Base-by-base conservation (phyloP, 2,329 filamentous ascomycete genomes). In the Magnaporthiopsis incrustans region DNA sequence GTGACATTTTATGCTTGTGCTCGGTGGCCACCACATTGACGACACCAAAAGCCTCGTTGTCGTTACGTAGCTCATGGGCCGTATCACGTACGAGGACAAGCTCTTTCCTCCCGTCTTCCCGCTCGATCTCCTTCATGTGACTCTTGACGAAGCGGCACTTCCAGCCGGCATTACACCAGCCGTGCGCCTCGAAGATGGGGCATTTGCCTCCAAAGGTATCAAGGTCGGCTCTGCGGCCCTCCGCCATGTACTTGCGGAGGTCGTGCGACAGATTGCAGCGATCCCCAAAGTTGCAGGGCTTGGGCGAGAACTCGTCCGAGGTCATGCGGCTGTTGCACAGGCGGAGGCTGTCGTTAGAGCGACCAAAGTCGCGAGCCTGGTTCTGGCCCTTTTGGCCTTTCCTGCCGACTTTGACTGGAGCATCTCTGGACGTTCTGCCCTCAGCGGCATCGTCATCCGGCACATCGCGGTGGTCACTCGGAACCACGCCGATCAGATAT, bases 91-190 rank as follows among this genome's bases (percentile, higher is more conserved):
- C 71, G 61, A 97, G 80, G 3, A 94, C 81, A 63, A 98, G 77
- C 76, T 98, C 94, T 71, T 90, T 92, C 69, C 85, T 85, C 11
- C 92, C 94, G 74, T 96, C 93, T 63, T 88, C 87, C 26, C 81
- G 86, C 68, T 90, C 85, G 30, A 90, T 77, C 76, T 98, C 94
- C 67, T 87, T 82, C 70, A 92, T 95, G 76, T 99, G 95, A 67
- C 91, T 96, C 67, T 84, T 84, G 44, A 91, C 89, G 72, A 97
- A 96, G 27, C 94, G 89, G 74, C 95, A 99, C 74, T 94, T 96
- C 93, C 94, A 99, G 7, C 95, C 95, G 18, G 89, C 85, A 61
- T 85, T 83, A 71, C 95, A 99, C 67, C 82, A 85, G 15, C 93
- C 93, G 67, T 89, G 85, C 22, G 81, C 80, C 68, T 91, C 88